Evolutionary conservation across 2,329 filamentous ascomycete species (phyloP), one percentile per base, ranked within the genome.

Genomic region (Exserohilum rostratum): DNA sequence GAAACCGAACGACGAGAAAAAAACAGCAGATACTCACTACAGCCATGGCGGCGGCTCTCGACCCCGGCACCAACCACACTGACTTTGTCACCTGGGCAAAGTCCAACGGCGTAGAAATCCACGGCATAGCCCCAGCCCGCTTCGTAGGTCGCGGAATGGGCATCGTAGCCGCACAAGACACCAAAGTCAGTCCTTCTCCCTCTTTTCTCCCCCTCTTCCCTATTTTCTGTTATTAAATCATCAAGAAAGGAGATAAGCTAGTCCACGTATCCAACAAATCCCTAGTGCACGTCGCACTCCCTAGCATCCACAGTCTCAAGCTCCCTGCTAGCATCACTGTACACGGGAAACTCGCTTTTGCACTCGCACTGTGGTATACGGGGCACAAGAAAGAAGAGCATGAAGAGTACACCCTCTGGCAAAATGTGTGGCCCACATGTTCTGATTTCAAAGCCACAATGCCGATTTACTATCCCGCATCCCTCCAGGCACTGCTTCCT

Each of bases 131-230:
- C 2, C 87, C 91, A 5, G 82, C 85, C 35, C 79, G 79, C 34
- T 86, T 96, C 13, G 84, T 87, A 5, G 89, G 87, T 1, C 83
- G 89, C 50, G 92, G 92, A 25, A 83, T 95, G 48, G 92, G 93
- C 42, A 86, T 96, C 52, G 82, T 93, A 46, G 88, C 91, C 5
- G 87, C 85, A 11, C 82, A 83, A 25, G 77, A 82, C 12, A 82
- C 95, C 57, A 78, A 88, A 77, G 90, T 90, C 77, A 67, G 70
- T 69, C 17, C 29, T 12, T 29, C 20, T 37, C 13, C 15, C 18
- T 15, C 5, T 7, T 7, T 1, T 25, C 20, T 9, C 37, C 20
- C 10, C 15, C n/a, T 18, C 13, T 2, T 29, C 45, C 17, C 17
- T 27, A 15, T 34, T 43, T 12, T 9, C 5, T 6, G 17, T 33